phyloP scores from a whole-genome alignment of 2,329 filamentous ascomycete genomes.

The Diaporthe australafricana region DNA sequence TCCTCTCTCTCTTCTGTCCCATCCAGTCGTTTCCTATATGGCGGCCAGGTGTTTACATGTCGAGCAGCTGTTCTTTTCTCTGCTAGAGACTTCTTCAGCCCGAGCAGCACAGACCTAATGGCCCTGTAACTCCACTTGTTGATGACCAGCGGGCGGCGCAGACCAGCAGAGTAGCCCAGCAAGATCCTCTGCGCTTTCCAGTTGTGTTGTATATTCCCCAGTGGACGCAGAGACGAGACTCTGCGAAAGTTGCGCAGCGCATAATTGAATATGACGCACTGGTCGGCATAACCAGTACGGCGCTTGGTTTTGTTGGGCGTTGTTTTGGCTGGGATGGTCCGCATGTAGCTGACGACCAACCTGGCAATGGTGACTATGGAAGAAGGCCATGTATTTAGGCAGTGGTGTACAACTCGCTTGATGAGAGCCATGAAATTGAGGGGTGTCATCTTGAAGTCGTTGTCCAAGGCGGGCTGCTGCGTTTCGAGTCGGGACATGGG shows the following conservation, averaged over 20 bases:
- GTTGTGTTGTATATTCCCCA: constrained; percentile 56
- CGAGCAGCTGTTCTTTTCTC: constrained; percentile 62
- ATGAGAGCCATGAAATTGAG: constrained; percentile 41
- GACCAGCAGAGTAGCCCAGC: constrained; percentile 61
- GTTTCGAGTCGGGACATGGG: constrained; percentile 35
- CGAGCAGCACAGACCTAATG: constrained; percentile 65
- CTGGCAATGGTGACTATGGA: constrained; percentile 45
- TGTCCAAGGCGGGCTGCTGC: constrained; percentile 39
- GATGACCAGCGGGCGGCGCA: constrained; percentile 63
- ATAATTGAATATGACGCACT: constrained; percentile 54
- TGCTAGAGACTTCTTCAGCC: constrained; percentile 61
- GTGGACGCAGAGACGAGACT: constrained; percentile 46
- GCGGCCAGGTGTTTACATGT: constrained; percentile 68
- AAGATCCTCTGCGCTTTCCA: constrained; percentile 70
- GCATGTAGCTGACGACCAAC: constrained; percentile 44
- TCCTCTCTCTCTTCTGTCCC: constrained; percentile 68
- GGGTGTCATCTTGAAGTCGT: constrained; percentile 42
- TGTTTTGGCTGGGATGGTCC: constrained; percentile 27
- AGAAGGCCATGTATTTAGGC: constrained; percentile 45
- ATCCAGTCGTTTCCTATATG: constrained; percentile 67
- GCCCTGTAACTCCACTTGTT: constrained; percentile 63
- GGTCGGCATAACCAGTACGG: constrained; percentile 42
- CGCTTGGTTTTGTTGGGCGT: constrained; percentile 29
- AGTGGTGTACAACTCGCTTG: constrained; percentile 44
- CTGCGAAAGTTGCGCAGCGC: constrained; percentile 52